Conservation (phyloP, 2,329 filamentous ascomycete genomes). For the Aquanectria penicillioides region DNA sequence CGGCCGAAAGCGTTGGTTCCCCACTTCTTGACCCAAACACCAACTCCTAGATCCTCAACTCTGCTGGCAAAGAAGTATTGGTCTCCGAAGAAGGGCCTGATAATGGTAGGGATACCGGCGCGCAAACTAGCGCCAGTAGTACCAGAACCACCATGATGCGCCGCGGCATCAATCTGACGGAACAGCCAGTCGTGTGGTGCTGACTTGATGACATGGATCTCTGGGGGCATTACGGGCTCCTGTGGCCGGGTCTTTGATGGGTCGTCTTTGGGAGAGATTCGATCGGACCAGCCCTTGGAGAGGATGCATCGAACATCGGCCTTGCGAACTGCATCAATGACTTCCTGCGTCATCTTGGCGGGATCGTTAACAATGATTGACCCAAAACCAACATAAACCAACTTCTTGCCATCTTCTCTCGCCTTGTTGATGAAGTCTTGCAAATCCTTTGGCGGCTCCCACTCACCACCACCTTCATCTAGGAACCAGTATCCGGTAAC, state of each 20-base stretch:
- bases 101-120: slow-evolving; percentile 91
- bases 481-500: slow-evolving; percentile 99
- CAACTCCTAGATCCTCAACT: slow-evolving; percentile 93
- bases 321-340: slow-evolving; percentile 89
- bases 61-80: slow-evolving; percentile 95
- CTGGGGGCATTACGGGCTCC: slow-evolving; percentile 75
- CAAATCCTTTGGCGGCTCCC: slow-evolving; percentile 80
- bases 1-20: slow-evolving; percentile 87
- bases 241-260: slow-evolving; percentile 61
- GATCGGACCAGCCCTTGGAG: slow-evolving; percentile 97
- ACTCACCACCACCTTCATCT: slow-evolving; percentile 74
- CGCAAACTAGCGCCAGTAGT: slow-evolving; percentile 94
- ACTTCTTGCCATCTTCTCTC: slow-evolving; percentile 82
- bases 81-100: slow-evolving; percentile 97
- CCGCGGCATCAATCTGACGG: slow-evolving; percentile 89
- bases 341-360: slow-evolving; percentile 87
- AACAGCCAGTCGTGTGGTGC: slow-evolving; percentile 98
- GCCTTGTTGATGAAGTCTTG: slow-evolving; percentile 85
- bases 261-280: slow-evolving; percentile 63
- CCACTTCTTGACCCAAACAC: slow-evolving; percentile 87
- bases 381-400: slow-evolving; percentile 97
- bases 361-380: slow-evolving; percentile 95
- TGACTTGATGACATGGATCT: slow-evolving; percentile 88
- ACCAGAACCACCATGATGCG: slow-evolving; percentile 93
- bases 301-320: slow-evolving; percentile 94